Conservation (phyloP, 1,139 yeast species). For the Meyerozyma athensensis region DNA sequence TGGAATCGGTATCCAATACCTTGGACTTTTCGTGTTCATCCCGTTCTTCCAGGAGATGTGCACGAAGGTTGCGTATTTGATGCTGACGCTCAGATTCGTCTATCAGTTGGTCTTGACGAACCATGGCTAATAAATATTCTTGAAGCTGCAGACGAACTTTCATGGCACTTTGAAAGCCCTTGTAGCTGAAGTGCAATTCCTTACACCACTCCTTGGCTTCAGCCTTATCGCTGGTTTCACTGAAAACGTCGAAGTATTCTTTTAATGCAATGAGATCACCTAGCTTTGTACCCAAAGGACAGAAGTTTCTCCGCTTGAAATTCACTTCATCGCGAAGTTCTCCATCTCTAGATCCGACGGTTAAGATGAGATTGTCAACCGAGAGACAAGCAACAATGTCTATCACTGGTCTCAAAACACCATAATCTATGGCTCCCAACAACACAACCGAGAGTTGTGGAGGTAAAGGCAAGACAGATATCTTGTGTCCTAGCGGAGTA, state of each 20-base stretch:
- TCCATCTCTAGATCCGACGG: constrained; percentile 56
- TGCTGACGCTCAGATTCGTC: constrained; percentile 23
- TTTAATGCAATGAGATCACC: constrained; percentile 86
- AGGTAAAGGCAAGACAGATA: constrained; percentile 85
- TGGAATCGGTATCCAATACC: constrained; percentile 47
- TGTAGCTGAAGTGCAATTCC: constrained; percentile 66
- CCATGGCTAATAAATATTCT: constrained; percentile 58
- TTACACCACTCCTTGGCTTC: constrained; percentile 72
- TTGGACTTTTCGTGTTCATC: constrained; percentile 21
- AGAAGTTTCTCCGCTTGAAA: constrained; percentile 53
- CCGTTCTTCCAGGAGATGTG: constrained; percentile 22
- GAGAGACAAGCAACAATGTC: constrained; percentile 92
- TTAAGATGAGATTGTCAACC: constrained; percentile 79
- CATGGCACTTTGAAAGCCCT: constrained; percentile 75
- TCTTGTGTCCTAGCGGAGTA: constrained; percentile 71
- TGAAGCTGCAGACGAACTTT: constrained; percentile 73
- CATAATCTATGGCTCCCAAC: constrained; percentile 57
- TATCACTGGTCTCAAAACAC: constrained; percentile 61
- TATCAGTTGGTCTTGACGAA: constrained; percentile 34
- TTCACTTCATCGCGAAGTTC: constrained; percentile 80
- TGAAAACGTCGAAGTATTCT: constrained; percentile 65
- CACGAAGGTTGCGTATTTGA: constrained; percentile 22
- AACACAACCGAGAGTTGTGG: constrained; percentile 92
- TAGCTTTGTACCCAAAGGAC: constrained; percentile 62
- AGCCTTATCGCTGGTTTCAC: constrained; percentile 38